A percentile compares a stretch with the other conserved stretches of the same genome.
Evolutionary conservation across 768 basidiomycete species (phyloP).

Genomic region (Panaeolus papilionaceus): DNA sequence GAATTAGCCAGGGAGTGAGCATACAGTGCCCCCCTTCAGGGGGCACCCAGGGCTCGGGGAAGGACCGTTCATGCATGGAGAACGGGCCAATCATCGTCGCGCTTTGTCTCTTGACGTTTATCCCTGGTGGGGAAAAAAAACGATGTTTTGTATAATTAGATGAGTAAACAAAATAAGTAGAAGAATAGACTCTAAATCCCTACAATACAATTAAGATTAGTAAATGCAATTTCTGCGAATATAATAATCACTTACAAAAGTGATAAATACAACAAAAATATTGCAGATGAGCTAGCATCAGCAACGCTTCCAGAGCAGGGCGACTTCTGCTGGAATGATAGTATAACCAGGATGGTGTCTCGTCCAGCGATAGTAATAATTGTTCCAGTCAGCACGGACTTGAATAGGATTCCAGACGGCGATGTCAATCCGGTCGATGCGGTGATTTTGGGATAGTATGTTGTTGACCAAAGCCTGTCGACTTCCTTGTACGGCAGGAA

Average conservation of each 20-base stretch:
- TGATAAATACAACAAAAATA: neutral
- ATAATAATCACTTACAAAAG: neutral
- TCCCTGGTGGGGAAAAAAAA: too few relatives aligned
- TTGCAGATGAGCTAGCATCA: neutral
- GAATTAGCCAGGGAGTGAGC: too few relatives aligned
- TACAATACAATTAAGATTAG: neutral
- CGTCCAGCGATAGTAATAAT: conserved; percentile 4
- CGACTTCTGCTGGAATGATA: neutral
- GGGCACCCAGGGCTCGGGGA: too few relatives aligned
- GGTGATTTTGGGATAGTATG: neutral
- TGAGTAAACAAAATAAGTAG: neutral
- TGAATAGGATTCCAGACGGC: conserved; percentile 6
- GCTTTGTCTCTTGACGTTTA: too few relatives aligned
- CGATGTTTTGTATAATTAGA: too few relatives aligned
- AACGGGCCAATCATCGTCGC: too few relatives aligned
- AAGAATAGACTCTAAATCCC: neutral
- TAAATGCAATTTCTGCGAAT: neutral
- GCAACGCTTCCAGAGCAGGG: conserved; percentile 7
- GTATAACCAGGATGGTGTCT: neutral
- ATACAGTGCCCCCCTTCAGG: too few relatives aligned
- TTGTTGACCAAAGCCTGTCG: neutral
- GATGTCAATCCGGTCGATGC: neutral
- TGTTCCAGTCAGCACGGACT: conserved; percentile 6
- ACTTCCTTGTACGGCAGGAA: neutral
- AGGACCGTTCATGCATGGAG: too few relatives aligned